phyloP scores from a whole-genome alignment of 1,139 yeast genomes.

The Arxiozyma bovina region DNA sequence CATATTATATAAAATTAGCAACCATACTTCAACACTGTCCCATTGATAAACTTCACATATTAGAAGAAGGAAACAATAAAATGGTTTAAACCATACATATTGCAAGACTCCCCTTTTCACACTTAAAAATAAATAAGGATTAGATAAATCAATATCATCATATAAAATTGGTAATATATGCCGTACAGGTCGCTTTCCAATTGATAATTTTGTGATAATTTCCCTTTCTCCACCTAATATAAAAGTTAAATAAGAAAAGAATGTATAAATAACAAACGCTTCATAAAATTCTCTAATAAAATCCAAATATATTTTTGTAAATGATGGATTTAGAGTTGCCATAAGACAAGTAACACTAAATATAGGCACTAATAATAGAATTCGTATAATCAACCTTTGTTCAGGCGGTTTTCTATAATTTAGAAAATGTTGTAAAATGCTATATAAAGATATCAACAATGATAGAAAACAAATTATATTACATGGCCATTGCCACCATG shows the following conservation, averaged over 20 bases:
- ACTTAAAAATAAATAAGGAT: conserved; percentile 66
- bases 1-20: conserved; percentile 59
- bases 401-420: conserved; percentile 86
- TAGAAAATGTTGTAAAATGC: conserved; percentile 44
- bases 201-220: conserved; percentile 58
- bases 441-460: conserved; percentile 34
- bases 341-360: conserved; percentile 50
- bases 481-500: conserved; percentile 18
- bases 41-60: conserved; percentile 42
- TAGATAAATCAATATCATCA: conserved; percentile 64
- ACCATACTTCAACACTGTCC: conserved; percentile 24
- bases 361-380: conserved; percentile 51
- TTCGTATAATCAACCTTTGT: conserved; percentile 77
- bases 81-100: conserved; percentile 90
- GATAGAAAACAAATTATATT: conserved; percentile 6
- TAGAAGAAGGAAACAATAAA: conserved; percentile 52
- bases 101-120: conserved; percentile 85
- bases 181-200: conserved; percentile 63
- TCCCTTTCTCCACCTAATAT: conserved; percentile 88
- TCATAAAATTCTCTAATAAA: conserved; percentile 87
- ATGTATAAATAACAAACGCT: conserved; percentile 91
- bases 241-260: conserved; percentile 71
- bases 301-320: conserved; percentile 41
- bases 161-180: conserved; percentile 54
- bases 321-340: conserved; percentile 40